phyloP scores from a whole-genome alignment of 2,329 filamentous ascomycete species.

The Claviceps humidiphila region DNA sequence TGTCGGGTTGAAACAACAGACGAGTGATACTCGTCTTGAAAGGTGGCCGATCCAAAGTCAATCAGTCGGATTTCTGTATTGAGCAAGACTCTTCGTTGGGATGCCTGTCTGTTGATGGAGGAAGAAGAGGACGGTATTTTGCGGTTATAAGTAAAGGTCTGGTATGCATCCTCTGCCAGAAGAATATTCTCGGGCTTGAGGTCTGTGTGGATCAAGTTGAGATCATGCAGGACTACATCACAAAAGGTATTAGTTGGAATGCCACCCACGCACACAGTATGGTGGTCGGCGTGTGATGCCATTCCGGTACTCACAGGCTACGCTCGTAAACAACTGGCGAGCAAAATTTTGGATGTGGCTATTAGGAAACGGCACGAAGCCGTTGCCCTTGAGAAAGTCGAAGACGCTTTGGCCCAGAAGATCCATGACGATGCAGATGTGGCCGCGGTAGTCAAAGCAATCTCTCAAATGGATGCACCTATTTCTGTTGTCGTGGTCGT shows the following conservation, averaged over 20 bases:
- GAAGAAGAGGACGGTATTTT: constrained; percentile 55
- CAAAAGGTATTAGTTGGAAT: neutral
- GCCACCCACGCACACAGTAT: neutral
- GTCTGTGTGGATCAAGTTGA: constrained; percentile 91
- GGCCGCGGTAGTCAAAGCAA: constrained; percentile 92
- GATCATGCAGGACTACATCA: constrained; percentile 70
- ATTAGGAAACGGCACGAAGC: constrained; percentile 93
- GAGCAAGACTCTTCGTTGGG: constrained; percentile 49
- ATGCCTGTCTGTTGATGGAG: constrained; percentile 45
- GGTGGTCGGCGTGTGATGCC: neutral
- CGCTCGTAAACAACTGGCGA: constrained; percentile 90
- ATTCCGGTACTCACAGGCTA: constrained; percentile 61
- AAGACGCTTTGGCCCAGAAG: constrained; percentile 90
- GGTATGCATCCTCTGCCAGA: constrained; percentile 50
- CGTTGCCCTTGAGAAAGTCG: constrained; percentile 91
- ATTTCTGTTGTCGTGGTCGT: constrained; percentile 85
- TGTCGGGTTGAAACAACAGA: constrained; percentile 59
- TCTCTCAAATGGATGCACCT: constrained; percentile 93
- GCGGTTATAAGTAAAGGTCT: constrained; percentile 58
- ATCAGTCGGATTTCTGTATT: constrained; percentile 59
- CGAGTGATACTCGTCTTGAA: constrained; percentile 61
- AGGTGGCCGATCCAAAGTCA: constrained; percentile 59
- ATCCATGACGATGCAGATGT: constrained; percentile 78
- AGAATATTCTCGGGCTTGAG: constrained; percentile 60
- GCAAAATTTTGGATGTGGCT: constrained; percentile 98